phyloP scores from a whole-genome alignment of 805 yeast species.

The Saturnispora halmiae region DNA sequence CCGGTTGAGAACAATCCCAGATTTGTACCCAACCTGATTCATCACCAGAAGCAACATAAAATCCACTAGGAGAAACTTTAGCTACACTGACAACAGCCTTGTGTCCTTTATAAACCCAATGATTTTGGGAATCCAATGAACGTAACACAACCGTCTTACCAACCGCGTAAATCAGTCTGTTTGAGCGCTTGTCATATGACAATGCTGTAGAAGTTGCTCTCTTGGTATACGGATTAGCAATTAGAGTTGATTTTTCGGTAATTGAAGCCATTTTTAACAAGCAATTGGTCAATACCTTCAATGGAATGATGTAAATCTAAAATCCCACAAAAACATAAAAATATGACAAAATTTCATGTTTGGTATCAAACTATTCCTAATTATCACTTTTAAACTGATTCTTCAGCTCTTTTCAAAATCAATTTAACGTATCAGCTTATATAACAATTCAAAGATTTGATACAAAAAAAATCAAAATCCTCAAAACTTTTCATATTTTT shows the following conservation, averaged over 20 bases:
- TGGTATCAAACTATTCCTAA: neutral
- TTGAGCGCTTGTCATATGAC: conserved; percentile 61
- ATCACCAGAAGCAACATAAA: conserved; percentile 87
- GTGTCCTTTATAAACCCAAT: conserved; percentile 54
- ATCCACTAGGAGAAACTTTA: conserved; percentile 81
- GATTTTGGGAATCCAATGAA: conserved; percentile 45
- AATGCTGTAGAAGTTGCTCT: conserved; percentile 64
- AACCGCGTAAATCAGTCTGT: conserved; percentile 69
- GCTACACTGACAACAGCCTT: conserved; percentile 69
- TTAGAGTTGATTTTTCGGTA: conserved; percentile 31
- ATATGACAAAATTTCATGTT: neutral
- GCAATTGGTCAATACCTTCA: neutral
- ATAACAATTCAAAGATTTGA: neutral
- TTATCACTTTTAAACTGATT: neutral
- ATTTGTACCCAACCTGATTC: conserved; percentile 80
- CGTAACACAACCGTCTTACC: conserved; percentile 75
- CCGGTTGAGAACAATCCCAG: conserved; percentile 65
- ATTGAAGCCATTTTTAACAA: conserved; percentile 15
- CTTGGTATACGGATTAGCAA: conserved; percentile 74
- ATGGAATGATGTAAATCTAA: neutral
- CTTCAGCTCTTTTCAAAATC: neutral
- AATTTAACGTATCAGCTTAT: neutral
- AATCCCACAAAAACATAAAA: neutral
- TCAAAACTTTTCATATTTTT: neutral
- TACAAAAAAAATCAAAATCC: neutral